phyloP scores from a whole-genome alignment of 2,329 filamentous ascomycete species.

The Colletotrichum cereale region DNA sequence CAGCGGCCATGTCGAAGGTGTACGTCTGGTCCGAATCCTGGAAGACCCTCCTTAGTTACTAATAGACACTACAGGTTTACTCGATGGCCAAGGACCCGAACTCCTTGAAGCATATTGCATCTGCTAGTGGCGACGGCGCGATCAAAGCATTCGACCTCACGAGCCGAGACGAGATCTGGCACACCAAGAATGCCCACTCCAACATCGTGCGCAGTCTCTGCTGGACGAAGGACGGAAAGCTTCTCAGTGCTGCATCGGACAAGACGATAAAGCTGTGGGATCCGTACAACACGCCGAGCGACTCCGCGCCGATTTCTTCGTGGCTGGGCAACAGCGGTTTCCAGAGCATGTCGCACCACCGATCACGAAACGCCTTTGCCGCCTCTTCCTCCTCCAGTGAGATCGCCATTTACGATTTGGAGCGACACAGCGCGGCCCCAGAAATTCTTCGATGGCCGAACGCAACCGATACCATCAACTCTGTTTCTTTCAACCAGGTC shows the following conservation, averaged over 20 bases:
- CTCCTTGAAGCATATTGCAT: conserved; percentile 80
- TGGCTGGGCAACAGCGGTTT: conserved; percentile 79
- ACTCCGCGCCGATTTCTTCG: conserved; percentile 80
- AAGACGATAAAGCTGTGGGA: conserved; percentile 91
- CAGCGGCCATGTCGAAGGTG: conserved; percentile 90
- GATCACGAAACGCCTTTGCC: conserved; percentile 83
- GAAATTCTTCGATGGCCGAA: conserved; percentile 91
- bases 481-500: conserved; percentile 90
- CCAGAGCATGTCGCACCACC: conserved; percentile 81
- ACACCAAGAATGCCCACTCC: conserved; percentile 82
- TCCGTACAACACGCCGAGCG: conserved; percentile 80
- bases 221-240: conserved; percentile 87
- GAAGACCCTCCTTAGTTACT: background rate
- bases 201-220: conserved; percentile 93
- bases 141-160: conserved; percentile 75
- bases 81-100: conserved; percentile 84
- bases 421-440: conserved; percentile 82
- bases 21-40: conserved; percentile 47
- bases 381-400: conserved; percentile 79
- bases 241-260: conserved; percentile 90
- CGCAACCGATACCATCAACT: conserved; percentile 88
- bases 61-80: conserved; percentile 60
- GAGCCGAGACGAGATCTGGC: conserved; percentile 79
- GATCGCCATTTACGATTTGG: conserved; percentile 91
- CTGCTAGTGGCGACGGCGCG: conserved; percentile 90